A percentile compares a stretch with the other conserved stretches of the same genome.
phyloP scores from a whole-genome alignment of 495 filamentous ascomycete species.

The Talaromyces adpressus region DNA sequence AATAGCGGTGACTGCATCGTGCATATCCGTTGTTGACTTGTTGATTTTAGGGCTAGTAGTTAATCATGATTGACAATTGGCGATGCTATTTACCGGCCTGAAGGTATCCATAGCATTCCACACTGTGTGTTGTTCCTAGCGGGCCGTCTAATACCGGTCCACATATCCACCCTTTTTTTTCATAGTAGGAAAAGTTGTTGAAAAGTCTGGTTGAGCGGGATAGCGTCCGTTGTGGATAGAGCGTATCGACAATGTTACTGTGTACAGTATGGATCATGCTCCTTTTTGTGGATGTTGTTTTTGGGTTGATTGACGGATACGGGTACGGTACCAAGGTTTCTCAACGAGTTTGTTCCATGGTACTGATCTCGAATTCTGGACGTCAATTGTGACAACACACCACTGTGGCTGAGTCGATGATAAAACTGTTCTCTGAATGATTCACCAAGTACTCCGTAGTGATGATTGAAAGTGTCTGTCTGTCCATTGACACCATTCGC shows the following conservation, averaged over 20 bases:
- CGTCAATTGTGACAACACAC: not conserved
- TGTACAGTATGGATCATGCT: not conserved
- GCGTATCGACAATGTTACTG: not conserved
- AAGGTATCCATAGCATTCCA: not conserved
- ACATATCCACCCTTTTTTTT: not conserved
- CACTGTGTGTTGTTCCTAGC: not conserved
- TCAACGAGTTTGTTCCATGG: not conserved
- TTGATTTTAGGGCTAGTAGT: not conserved
- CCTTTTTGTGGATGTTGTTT: not conserved
- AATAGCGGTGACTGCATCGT: slow-evolving; percentile 1
- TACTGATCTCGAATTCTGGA: not conserved
- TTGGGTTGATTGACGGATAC: not conserved
- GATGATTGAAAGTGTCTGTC: not conserved
- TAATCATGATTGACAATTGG: not conserved
- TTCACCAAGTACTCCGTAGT: not conserved
- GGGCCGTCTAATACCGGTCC: not conserved
- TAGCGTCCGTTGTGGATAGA: slow-evolving; percentile 2
- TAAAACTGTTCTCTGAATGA: not conserved
- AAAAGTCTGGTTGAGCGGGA: slow-evolving; percentile 4
- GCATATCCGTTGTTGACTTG: not conserved
- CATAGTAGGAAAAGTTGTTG: not conserved
- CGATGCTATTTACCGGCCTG: not conserved
- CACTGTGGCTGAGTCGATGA: not conserved
- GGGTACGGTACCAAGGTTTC: not conserved
- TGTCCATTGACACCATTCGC: not conserved